Percentiles rank a stretch among this genome's conserved stretches.
phyloP scores from a whole-genome alignment of 2,329 filamentous ascomycete species.

The Beauveria pseudobassiana region DNA sequence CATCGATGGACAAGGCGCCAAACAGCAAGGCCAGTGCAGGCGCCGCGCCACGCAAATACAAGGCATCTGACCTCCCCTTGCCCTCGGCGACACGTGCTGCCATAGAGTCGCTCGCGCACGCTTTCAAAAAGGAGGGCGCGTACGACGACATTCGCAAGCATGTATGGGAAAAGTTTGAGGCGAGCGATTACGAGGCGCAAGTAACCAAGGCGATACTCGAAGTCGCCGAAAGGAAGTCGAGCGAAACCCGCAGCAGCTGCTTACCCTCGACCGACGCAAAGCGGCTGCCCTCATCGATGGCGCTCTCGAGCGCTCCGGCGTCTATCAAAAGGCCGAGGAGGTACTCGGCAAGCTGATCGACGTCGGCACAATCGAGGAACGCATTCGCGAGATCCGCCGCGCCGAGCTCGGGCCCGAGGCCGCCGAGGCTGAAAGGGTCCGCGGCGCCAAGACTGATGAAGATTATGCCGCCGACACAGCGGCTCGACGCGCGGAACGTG shows the following conservation, averaged over 20 bases:
- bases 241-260: constrained; percentile 61
- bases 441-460: constrained; percentile 65
- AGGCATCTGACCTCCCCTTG: constrained; percentile 67
- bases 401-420: constrained; percentile 63
- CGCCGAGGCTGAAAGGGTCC: constrained; percentile 55
- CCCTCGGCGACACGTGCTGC: constrained; percentile 64
- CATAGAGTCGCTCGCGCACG: constrained; percentile 69
- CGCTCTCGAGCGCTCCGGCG: constrained; percentile 65
- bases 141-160: constrained; percentile 73
- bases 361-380: constrained; percentile 57
- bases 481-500: constrained; percentile 51
- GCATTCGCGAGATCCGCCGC: constrained; percentile 60
- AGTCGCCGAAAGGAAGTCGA: constrained; percentile 69
- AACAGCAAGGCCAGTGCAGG: background rate
- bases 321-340: constrained; percentile 64
- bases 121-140: constrained; percentile 79
- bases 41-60: constrained; percentile 44
- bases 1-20: background rate
- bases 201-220: constrained; percentile 60
- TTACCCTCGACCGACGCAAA: constrained; percentile 66
- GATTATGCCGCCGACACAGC: constrained; percentile 64
- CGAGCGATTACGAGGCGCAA: constrained; percentile 60
- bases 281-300: constrained; percentile 71
- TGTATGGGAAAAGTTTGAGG: constrained; percentile 67
- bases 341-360: constrained; percentile 63